Conservation (phyloP, 371 early-diverging fungal genomes). For the Scutellospora calospora region DNA sequence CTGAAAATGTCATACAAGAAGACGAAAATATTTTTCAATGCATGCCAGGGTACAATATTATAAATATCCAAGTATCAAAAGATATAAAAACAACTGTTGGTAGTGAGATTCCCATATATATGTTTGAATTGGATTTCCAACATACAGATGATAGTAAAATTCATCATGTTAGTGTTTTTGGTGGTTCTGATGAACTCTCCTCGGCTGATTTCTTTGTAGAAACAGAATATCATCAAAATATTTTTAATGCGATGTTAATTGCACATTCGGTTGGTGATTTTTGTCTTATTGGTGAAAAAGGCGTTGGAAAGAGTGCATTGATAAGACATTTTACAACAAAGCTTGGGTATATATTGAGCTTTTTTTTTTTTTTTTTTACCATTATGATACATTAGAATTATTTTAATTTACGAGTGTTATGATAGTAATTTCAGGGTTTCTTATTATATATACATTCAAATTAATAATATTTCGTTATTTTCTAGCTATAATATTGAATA, state of each 20-base stretch:
- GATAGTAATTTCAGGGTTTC: too few species aligned
- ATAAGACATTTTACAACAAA: slow-evolving; percentile 75
- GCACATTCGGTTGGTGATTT: slow-evolving; percentile 77
- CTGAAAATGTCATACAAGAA: slow-evolving; percentile 14
- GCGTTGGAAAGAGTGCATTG: slow-evolving; percentile 80
- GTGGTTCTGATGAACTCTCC: slow-evolving; percentile 62
- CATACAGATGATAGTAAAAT: background rate
- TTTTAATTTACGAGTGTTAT: too few species aligned
- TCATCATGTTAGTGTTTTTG: slow-evolving; percentile 45
- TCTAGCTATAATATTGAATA: slow-evolving; percentile 58
- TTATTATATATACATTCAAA: too few species aligned
- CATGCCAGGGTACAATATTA: slow-evolving; percentile 64
- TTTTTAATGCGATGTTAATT: slow-evolving; percentile 72
- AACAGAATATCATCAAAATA: slow-evolving; percentile 72
- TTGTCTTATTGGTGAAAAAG: slow-evolving; percentile 79
- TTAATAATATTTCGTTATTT: background rate
- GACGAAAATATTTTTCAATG: slow-evolving; percentile 55
- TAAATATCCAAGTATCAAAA: slow-evolving; percentile 52
- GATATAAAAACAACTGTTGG: background rate
- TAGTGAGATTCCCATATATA: background rate
- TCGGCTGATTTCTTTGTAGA: slow-evolving; percentile 73
- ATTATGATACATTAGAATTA: background rate
- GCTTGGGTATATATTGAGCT: slow-evolving; percentile 68
- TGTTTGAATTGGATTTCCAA: slow-evolving; percentile 10
- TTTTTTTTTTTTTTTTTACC: background rate